Evolutionary conservation across 2,329 filamentous ascomycete genomes (phyloP).

Genomic region (Neodidymelliopsis sp.): DNA sequence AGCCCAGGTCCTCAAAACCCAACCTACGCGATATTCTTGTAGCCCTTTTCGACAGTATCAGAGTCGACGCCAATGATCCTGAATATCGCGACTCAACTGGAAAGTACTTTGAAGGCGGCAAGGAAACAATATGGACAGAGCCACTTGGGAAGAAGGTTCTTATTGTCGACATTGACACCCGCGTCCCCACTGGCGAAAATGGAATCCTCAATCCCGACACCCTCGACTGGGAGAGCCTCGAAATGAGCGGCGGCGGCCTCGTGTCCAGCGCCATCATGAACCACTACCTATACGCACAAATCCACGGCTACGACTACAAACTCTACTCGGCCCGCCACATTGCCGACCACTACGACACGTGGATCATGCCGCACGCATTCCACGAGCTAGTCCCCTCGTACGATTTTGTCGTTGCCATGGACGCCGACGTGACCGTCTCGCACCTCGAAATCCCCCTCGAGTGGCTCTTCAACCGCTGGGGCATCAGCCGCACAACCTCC

Average conservation of each 20-base stretch:
- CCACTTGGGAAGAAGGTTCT: slow-evolving; percentile 32
- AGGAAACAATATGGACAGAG: slow-evolving; percentile 28
- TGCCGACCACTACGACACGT: slow-evolving; percentile 50
- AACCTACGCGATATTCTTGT: slow-evolving; percentile 24
- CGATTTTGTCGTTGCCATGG: slow-evolving; percentile 55
- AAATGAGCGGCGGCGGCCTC: slow-evolving; percentile 31
- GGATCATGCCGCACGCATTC: slow-evolving; percentile 54
- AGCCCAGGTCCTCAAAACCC: slow-evolving; percentile 10
- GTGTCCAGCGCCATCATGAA: slow-evolving; percentile 36
- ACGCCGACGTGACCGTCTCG: slow-evolving; percentile 55
- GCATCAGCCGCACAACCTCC: slow-evolving; percentile 48
- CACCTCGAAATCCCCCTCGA: slow-evolving; percentile 56
- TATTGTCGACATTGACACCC: slow-evolving; percentile 44
- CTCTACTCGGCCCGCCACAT: slow-evolving; percentile 50
- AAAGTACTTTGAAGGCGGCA: slow-evolving; percentile 15
- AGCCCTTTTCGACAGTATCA: slow-evolving; percentile 24
- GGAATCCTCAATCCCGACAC: slow-evolving; percentile 47
- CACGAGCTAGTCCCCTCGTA: slow-evolving; percentile 51
- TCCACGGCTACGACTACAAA: slow-evolving; percentile 55
- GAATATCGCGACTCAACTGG: slow-evolving; percentile 23
- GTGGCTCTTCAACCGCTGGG: slow-evolving; percentile 59
- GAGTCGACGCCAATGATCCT: slow-evolving; percentile 19
- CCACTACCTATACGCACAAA: slow-evolving; percentile 23
- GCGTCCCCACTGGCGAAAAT: slow-evolving; percentile 40
- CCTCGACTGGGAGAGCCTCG: slow-evolving; percentile 37